Evolutionary conservation across 495 filamentous ascomycete genomes (phyloP).

Genomic region (Platismatia glauca): DNA sequence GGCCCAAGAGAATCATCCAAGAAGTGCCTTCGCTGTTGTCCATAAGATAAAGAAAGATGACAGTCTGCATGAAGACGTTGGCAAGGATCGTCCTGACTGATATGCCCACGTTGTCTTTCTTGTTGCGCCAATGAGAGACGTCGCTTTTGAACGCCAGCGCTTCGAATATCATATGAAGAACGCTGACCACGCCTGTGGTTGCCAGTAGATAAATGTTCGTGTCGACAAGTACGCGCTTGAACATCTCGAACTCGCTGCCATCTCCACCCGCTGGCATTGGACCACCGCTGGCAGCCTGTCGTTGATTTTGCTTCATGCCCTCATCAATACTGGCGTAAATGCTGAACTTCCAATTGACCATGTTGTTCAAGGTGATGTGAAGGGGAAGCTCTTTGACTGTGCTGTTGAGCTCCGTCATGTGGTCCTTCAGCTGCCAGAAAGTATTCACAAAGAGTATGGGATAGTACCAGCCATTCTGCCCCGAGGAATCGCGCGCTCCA

Average conservation of each 20-base stretch:
- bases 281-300: conserved; percentile 57
- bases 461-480: conserved; percentile 95
- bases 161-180: conserved; percentile 92
- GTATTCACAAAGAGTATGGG: conserved; percentile 87
- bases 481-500: conserved; percentile 65
- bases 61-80: conserved; percentile 93
- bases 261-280: conserved; percentile 58
- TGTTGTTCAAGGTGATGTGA: conserved; percentile 73
- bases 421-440: conserved; percentile 88
- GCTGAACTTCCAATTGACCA: conserved; percentile 85
- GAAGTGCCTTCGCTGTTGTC: conserved; percentile 96
- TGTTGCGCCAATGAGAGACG: conserved; percentile 95
- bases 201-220: conserved; percentile 86
- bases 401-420: conserved; percentile 89
- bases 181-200: conserved; percentile 72
- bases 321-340: conserved; percentile 77
- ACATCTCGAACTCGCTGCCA: conserved; percentile 82
- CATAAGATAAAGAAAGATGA: conserved; percentile 97
- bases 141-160: conserved; percentile 95
- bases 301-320: conserved; percentile 70
- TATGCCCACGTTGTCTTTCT: conserved; percentile 97
- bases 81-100: conserved; percentile 92
- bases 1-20: conserved; percentile 95
- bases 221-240: conserved; percentile 89
- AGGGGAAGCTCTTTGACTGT: conserved; percentile 78